Base-by-base conservation (phyloP, 108 stramenopile species). In the Cyclotella atomus region DNA sequence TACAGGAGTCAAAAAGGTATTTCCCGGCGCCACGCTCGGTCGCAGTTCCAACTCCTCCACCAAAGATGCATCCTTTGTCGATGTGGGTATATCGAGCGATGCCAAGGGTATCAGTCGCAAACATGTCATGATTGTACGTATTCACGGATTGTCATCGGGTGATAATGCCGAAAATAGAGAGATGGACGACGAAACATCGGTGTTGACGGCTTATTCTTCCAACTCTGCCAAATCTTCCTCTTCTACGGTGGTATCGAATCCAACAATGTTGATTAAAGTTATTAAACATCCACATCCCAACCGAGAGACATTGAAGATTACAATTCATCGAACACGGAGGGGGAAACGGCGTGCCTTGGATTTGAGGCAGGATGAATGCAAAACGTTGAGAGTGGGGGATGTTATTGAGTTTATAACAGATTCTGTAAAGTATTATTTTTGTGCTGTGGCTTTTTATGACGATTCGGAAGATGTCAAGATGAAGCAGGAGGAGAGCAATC, bases 1-100 rank as follows among this genome's bases (percentile, higher is more conserved):
- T 87, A 90, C 28, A 36, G 3, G 47, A 16, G 36, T 50, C 50
- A n/a, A 38, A 43, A 45, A 44, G 23, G 34, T 68, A 19, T 68
- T 54, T 20, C 21, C 35, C 21, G 66, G 66, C 0, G 52, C 66
- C 0, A 68, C 49, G 16, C 17, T 68, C 19, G 66, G 66, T 12
- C 30, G 66, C 34, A 35, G 21, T 10, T 68, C 66, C 35, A 53
- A 36, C 10, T 50, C 33, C 19, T 34, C 52, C 50, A n/a, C n/a
- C 33, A 54, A 54, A 53, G 50, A 68, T 35, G 25, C 34, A 1
- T n/a, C 5, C 0, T 68, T 35, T 21, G 52, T 54, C 16, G 52
- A 68, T 24, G 19, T 68, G 16, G 66, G 66, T 0, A 68, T 68
- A 19, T 33, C 34, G 20, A 5, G 32, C 30, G 28, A 34, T 24